Base-by-base conservation (phyloP, 768 basidiomycete species). In the Boletus reticuloceps region DNA sequence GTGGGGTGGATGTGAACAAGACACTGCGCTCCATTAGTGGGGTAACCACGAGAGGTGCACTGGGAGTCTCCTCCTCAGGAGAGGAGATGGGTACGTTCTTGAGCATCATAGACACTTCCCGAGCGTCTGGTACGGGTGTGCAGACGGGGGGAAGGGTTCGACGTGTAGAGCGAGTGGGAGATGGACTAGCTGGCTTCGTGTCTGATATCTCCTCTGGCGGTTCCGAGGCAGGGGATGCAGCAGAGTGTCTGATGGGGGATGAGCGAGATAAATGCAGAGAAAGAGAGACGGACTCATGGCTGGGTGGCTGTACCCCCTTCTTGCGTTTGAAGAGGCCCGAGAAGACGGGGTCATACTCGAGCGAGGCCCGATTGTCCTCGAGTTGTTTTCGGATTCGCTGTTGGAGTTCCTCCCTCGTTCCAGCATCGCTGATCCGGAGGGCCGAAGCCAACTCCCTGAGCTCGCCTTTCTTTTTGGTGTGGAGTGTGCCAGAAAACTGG, bases 381-480 rank as follows among this genome's bases (percentile, higher is more conserved):
- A 89, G 78, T 58, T 87, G 78, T 53, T 73, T 79, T 62, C 82
- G 85, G 58, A 89, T 86, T 55, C 86, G 76, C n/a, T 64, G 65
- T 51, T 81, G 79, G 12, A 88, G 56, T 4, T 86, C 84, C 31
- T 88, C 85, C 56, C 81, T 85, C 2, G 83, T 88, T 38, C 86
- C 86, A 36, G 71, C 53, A 50, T 81, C 79, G 44, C 75, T 78
- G 54, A 86, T 68, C 1, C 68, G 65, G 22, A 89, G 77, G 6
- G 83, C 82, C 6, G 56, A 2, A 1, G 86, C 84, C 36, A 88
- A 82, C 53, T 81, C 79, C 60, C 80, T 84, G 5, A 89, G 78
- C 20, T 88, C 86, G 4, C 75, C 74, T 68, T 88, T 88, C 72
- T 85, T 88, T 72, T 88, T 88, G n/a, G 79, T 63, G 55, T 75